Percentiles rank a stretch among this genome's conserved stretches.
phyloP scores from a whole-genome alignment of 352 stramenopile genomes.

The Phytopythium kandeliae region DNA sequence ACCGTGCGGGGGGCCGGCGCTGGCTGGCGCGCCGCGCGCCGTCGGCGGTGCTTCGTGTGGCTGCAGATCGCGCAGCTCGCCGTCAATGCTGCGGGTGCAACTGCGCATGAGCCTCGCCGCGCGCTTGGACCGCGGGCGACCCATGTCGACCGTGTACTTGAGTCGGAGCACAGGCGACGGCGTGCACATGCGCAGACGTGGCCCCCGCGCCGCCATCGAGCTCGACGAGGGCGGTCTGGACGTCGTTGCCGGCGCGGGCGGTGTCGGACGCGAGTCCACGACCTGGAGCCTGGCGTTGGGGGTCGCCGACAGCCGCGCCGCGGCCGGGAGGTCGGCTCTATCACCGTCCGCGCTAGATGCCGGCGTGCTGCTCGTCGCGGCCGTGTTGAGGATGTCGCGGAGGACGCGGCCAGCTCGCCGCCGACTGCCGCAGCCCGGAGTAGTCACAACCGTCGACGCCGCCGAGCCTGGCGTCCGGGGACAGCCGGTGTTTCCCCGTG shows the following conservation, averaged over 20 bases:
- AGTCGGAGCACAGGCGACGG: constrained; percentile 78
- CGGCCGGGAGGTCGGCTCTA: constrained; percentile 4
- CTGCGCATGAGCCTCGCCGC: constrained; percentile 34
- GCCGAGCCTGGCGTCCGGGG: not conserved
- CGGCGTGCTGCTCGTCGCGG: not conserved
- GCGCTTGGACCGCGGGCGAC: constrained; percentile 59
- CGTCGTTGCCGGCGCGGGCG: constrained; percentile 2
- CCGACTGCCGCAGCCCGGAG: not conserved
- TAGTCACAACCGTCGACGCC: not conserved
- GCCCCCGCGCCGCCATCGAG: constrained; percentile 9
- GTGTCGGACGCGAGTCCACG: constrained; percentile 3
- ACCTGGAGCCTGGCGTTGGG: constrained; percentile 27
- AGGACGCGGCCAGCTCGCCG: constrained; percentile 1
- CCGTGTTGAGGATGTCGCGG: constrained; percentile 6
- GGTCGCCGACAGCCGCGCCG: constrained; percentile 29
- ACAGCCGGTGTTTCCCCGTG: not conserved
- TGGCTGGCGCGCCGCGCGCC: not conserved
- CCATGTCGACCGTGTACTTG: constrained; percentile 75
- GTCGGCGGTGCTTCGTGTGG: too few relatives aligned
- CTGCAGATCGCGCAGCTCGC: constrained; percentile 32
- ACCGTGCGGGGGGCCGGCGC: not conserved
- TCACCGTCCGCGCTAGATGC: not conserved
- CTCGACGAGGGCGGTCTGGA: constrained; percentile 7
- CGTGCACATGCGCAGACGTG: constrained; percentile 64
- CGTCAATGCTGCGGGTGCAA: constrained; percentile 48